Evolutionary conservation across 2,329 filamentous ascomycete genomes (phyloP).

Genomic region (Phyllosticta citribraziliensis): DNA sequence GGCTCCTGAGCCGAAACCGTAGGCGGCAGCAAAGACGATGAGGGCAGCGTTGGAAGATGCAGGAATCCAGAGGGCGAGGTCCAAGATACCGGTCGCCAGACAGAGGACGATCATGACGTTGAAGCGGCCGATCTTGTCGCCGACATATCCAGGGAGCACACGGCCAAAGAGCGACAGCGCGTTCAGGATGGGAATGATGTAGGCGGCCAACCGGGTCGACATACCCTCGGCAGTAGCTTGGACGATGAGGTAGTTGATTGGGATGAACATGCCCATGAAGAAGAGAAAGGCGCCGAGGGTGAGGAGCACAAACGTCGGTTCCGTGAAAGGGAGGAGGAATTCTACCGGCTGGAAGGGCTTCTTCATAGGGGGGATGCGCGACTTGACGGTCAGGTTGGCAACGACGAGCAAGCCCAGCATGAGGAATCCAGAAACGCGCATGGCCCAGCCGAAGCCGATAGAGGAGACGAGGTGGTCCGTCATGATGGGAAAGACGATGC

Average conservation of each 20-base stretch:
- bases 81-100: constrained; percentile 39
- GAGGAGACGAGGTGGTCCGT: constrained; percentile 43
- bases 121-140: constrained; percentile 44
- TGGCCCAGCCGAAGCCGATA: constrained; percentile 48
- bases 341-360: constrained; percentile 22
- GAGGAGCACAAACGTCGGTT: constrained; percentile 25
- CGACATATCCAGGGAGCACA: constrained; percentile 43
- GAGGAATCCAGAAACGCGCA: constrained; percentile 48
- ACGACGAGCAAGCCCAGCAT: constrained; percentile 49
- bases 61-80: constrained; percentile 48
- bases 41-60: constrained; percentile 42
- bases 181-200: constrained; percentile 48
- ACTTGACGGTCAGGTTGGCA: constrained; percentile 40
- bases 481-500: constrained; percentile 54
- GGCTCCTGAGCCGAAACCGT: constrained; percentile 59
- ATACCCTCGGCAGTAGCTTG: constrained; percentile 39
- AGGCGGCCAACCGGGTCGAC: constrained; percentile 37
- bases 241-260: constrained; percentile 40
- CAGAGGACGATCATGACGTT: constrained; percentile 40
- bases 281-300: constrained; percentile 28
- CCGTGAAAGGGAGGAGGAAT: constrained; percentile 20
- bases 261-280: constrained; percentile 53
- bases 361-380: constrained; percentile 32
- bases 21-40: constrained; percentile 56
- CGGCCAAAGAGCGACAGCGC: constrained; percentile 38